These are phyloP conservation scores for Nakazawaea pomicola DNA, from an alignment of 805 yeast species.

Conservation along the genomic window DNA sequence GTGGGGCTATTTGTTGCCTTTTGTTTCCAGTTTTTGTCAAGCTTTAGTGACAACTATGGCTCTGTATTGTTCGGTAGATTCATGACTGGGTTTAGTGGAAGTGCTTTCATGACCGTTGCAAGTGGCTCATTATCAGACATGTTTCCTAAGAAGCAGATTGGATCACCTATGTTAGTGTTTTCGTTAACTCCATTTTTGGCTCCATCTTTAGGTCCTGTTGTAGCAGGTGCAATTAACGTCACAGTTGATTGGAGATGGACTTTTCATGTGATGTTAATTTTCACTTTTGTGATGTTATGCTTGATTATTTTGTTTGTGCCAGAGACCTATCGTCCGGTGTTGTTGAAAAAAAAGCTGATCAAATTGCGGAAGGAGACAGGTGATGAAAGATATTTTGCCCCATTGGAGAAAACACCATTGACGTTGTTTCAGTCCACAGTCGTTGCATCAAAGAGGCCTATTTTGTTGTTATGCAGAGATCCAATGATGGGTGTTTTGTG, in stretches of 20 bases:
- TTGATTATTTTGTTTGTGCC: constrained; percentile 20
- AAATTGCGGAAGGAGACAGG: constrained; percentile 40
- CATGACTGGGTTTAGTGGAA: constrained; percentile 67
- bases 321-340: constrained; percentile 47
- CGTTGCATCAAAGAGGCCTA: constrained; percentile 47
- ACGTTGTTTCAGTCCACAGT: constrained; percentile 33
- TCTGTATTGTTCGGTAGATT: constrained; percentile 63
- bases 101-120: constrained; percentile 70
- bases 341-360: constrained; percentile 47
- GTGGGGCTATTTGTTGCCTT: constrained; percentile 40
- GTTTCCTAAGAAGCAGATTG: constrained; percentile 55
- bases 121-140: constrained; percentile 77
- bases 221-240: constrained; percentile 56
- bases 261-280: constrained; percentile 58
- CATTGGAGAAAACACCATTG: constrained; percentile 33
- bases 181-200: constrained; percentile 64
- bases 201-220: constrained; percentile 64
- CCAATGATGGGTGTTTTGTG: constrained; percentile 53
- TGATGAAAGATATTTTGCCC: constrained; percentile 33
- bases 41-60: constrained; percentile 52
- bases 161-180: constrained; percentile 64
- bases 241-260: constrained; percentile 66
- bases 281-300: constrained; percentile 30
- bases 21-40: constrained; percentile 49
- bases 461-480: constrained; percentile 41